Percentiles rank a stretch among this genome's conserved stretches.
phyloP scores from a whole-genome alignment of 352 stramenopile genomes.

The Globisporangium yorkense region DNA sequence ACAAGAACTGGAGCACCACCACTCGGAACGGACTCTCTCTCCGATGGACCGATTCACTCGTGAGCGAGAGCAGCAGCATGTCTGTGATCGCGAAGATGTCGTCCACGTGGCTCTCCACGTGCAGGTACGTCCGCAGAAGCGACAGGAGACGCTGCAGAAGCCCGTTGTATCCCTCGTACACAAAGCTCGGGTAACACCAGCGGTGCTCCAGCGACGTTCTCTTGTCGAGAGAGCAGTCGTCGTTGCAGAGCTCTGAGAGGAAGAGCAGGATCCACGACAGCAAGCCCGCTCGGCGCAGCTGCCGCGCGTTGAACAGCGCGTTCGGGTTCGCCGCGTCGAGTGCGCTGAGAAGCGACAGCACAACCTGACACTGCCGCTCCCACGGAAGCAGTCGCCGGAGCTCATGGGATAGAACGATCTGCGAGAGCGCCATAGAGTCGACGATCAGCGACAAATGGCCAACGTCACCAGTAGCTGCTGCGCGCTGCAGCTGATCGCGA shows the following conservation, averaged over 20 bases:
- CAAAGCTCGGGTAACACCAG: constrained; percentile 52
- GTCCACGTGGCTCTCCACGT: constrained; percentile 52
- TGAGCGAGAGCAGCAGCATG: constrained; percentile 45
- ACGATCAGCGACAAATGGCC: constrained; percentile 38
- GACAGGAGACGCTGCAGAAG: constrained; percentile 43
- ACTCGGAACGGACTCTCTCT: constrained; percentile 27
- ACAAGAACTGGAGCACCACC: constrained; percentile 43
- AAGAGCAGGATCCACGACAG: constrained; percentile 55
- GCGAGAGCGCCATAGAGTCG: constrained; percentile 37
- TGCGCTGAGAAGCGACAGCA: constrained; percentile 38
- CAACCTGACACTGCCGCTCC: constrained; percentile 43
- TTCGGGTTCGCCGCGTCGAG: constrained; percentile 56
- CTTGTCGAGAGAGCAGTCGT: constrained; percentile 26
- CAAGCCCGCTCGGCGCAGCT: constrained; percentile 47
- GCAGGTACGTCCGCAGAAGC: constrained; percentile 37
- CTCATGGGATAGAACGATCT: constrained; percentile 47
- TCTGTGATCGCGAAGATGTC: constrained; percentile 40
- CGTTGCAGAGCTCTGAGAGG: constrained; percentile 43
- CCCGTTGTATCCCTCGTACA: constrained; percentile 25
- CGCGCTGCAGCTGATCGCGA: background rate
- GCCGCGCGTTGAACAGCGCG: constrained; percentile 68
- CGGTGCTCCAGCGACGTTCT: constrained; percentile 25
- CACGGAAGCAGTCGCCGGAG: constrained; percentile 34
- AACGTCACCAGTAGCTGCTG: background rate
- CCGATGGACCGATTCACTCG: constrained; percentile 21